phyloP scores from a whole-genome alignment of 2,329 filamentous ascomycete genomes.

The Macrophomina tecta region DNA sequence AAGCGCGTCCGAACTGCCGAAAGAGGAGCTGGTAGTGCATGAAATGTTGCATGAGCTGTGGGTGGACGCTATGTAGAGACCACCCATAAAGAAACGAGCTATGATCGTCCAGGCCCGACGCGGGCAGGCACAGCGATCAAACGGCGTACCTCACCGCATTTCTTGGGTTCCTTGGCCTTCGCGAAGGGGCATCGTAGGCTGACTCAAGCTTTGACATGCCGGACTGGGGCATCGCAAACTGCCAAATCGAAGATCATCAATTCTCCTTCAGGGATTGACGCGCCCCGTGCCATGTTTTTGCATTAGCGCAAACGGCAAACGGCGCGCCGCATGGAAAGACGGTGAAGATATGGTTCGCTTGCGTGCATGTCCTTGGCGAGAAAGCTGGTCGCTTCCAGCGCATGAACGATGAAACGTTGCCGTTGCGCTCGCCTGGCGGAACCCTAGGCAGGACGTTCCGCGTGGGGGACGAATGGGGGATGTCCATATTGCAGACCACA shows the following conservation, averaged over 20 bases:
- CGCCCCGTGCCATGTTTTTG: constrained; percentile 28
- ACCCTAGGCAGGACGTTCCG: constrained; percentile 23
- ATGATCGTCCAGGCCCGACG: constrained; percentile 23
- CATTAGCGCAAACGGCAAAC: constrained; percentile 27
- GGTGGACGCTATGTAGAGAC: background rate
- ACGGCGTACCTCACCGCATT: constrained; percentile 26
- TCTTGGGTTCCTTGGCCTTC: constrained; percentile 16
- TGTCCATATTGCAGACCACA: constrained; percentile 25
- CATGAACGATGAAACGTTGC: constrained; percentile 28
- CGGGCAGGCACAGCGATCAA: constrained; percentile 26
- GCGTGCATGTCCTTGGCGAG: constrained; percentile 17
- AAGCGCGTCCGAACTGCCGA: constrained; percentile 26
- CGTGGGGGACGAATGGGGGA: constrained; percentile 27
- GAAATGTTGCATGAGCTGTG: constrained; percentile 24
- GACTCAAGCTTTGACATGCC: constrained; percentile 24
- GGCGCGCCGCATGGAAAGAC: constrained; percentile 27
- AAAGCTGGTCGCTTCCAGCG: constrained; percentile 24
- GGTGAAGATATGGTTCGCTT: constrained; percentile 26
- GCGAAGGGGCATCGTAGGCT: constrained; percentile 18
- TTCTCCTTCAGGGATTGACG: constrained; percentile 23
- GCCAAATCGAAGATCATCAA: constrained; percentile 28
- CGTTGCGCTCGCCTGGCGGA: constrained; percentile 26
- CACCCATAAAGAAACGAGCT: constrained; percentile 19
- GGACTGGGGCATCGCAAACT: constrained; percentile 15
- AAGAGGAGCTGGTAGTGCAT: constrained; percentile 17